phyloP scores from a whole-genome alignment of 768 basidiomycete genomes.

The Chlorophyllum brunneum region DNA sequence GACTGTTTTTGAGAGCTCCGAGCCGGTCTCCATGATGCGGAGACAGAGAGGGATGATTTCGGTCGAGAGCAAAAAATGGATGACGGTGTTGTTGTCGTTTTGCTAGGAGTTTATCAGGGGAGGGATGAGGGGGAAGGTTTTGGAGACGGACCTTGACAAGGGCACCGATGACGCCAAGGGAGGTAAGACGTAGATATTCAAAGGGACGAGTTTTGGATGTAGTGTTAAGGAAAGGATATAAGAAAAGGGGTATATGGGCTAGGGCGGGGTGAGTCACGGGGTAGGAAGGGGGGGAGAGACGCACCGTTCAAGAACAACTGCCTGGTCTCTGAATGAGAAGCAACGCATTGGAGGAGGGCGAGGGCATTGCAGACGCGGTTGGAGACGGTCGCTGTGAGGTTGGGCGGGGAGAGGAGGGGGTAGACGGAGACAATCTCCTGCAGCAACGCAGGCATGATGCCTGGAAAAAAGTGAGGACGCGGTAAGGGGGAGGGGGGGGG shows the following conservation, averaged over 20 bases:
- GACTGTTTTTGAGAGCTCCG: constrained; percentile 97
- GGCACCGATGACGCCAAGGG: constrained; percentile 98
- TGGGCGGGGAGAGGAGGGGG: constrained; percentile 90
- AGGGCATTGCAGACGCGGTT: constrained; percentile 99
- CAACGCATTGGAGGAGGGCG: constrained; percentile 96
- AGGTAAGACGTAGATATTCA: constrained; percentile 98
- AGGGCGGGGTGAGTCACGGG: constrained; percentile 48
- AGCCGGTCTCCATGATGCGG: constrained; percentile 99
- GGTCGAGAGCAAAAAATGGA: constrained; percentile 97
- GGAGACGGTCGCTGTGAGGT: constrained; percentile 94
- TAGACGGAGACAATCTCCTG: constrained; percentile 99
- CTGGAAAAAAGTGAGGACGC: constrained; percentile 34
- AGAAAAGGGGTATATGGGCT: constrained; percentile 97
- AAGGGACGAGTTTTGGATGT: constrained; percentile 99
- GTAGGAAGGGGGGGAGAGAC: constrained; percentile 15
- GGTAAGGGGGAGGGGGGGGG: constrained; percentile 14
- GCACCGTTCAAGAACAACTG: constrained; percentile 91
- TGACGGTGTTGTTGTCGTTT: constrained; percentile 99
- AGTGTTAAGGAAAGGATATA: constrained; percentile 98
- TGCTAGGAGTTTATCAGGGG: constrained; percentile 49
- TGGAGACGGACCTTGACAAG: constrained; percentile 78
- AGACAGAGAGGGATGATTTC: constrained; percentile 99
- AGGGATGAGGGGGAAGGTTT: background rate
- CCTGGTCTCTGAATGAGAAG: constrained; percentile 94
- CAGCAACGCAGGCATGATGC: constrained; percentile 95